Conservation (phyloP, 176 grass and related monocot species). For the Elaeis guineensis region DNA sequence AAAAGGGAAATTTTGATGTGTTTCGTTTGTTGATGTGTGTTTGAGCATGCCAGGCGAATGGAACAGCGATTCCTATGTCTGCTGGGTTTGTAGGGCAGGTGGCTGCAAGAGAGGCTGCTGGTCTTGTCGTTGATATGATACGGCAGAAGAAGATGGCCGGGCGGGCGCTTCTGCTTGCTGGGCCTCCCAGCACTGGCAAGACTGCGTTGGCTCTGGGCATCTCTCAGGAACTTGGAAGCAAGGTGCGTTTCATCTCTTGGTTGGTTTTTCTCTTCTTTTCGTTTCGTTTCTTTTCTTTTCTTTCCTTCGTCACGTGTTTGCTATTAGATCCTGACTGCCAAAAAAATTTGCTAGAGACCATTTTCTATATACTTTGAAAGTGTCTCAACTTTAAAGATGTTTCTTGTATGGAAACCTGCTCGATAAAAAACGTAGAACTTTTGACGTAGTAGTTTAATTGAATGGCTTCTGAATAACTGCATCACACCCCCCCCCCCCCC, state of each 20-base stretch:
- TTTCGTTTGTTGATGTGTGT: background rate
- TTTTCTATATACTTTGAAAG: too few species aligned
- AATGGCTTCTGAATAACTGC: too few species aligned
- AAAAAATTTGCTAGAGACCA: too few species aligned
- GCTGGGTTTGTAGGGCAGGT: constrained; percentile 46
- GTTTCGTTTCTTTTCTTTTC: background rate
- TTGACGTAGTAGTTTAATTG: too few species aligned
- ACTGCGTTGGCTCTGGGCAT: constrained; percentile 84
- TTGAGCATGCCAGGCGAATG: constrained; percentile 35
- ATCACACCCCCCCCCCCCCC: too few species aligned
- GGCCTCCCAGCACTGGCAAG: constrained; percentile 83
- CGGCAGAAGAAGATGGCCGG: constrained; percentile 98
- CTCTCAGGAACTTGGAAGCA: constrained; percentile 94
- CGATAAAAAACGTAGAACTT: too few species aligned
- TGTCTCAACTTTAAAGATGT: too few species aligned
- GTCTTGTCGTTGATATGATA: constrained; percentile 88
- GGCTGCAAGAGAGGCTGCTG: constrained; percentile 54
- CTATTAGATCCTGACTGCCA: too few species aligned
- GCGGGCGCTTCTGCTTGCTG: constrained; percentile 68
- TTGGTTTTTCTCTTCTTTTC: background rate
- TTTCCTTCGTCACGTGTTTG: background rate
- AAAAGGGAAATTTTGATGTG: too few species aligned
- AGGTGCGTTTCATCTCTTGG: constrained; percentile 30
- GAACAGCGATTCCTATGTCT: background rate
- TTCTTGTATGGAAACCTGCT: too few species aligned